A percentile compares a stretch with the other conserved stretches of the same genome.
phyloP scores from a whole-genome alignment of 1,284 basidiomycete species.

The Cerrena zonata region DNA sequence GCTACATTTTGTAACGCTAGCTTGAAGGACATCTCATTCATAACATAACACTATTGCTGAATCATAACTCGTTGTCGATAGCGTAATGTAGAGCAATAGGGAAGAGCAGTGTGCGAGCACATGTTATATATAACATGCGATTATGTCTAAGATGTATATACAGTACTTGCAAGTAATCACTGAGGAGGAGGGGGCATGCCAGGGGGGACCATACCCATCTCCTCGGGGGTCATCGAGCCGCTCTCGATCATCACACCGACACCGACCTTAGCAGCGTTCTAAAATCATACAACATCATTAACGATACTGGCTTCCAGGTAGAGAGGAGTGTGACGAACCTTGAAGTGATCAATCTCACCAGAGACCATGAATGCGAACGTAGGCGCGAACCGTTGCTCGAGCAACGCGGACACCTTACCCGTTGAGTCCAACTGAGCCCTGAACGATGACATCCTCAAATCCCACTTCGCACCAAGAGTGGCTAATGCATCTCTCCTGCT shows the following conservation, averaged over 20 bases:
- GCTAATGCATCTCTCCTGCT: slow-evolving; percentile 85
- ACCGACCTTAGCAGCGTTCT: slow-evolving; percentile 91
- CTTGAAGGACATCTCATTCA: no score
- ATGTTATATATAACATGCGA: slow-evolving; percentile 1
- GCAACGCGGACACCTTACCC: slow-evolving; percentile 89
- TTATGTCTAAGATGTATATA: slow-evolving; percentile 19
- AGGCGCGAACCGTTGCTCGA: slow-evolving; percentile 94
- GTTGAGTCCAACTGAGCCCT: slow-evolving; percentile 87
- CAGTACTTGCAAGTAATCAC: slow-evolving; percentile 18
- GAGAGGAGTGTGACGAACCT: slow-evolving; percentile 46
- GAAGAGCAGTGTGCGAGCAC: background rate
- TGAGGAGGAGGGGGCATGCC: slow-evolving; percentile 13
- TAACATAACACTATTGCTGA: no score
- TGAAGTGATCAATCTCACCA: slow-evolving; percentile 98
- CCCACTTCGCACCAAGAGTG: slow-evolving; percentile 93
- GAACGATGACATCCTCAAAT: slow-evolving; percentile 90
- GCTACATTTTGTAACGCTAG: no score
- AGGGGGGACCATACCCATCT: slow-evolving; percentile 56
- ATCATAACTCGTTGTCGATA: no score
- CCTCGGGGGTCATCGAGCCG: slow-evolving; percentile 68
- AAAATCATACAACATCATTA: slow-evolving; percentile 8
- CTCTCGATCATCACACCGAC: slow-evolving; percentile 96
- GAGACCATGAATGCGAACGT: slow-evolving; percentile 91
- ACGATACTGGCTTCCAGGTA: background rate
- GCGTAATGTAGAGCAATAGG: background rate